Base-by-base conservation (phyloP, 192 early-diverging fungal genomes). In the Coemansia sp. region DNA sequence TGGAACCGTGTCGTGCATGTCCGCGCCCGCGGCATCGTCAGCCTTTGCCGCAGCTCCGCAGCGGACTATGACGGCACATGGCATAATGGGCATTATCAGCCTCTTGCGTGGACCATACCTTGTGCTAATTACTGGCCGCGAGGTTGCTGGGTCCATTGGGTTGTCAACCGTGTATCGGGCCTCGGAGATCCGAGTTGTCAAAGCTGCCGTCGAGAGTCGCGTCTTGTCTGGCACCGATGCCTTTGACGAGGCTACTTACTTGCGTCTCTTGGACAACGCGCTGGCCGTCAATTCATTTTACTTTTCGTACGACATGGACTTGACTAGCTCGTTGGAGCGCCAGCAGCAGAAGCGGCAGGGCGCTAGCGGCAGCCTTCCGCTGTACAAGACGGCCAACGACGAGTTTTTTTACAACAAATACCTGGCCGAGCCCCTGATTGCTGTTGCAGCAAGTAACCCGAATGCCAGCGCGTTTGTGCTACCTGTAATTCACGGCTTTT, bases 401-500 rank as follows among this genome's bases (percentile, higher is more conserved):
- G 85, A 94, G 51, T 99, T 97, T 78, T 97, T 95, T 73, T 99
- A 90, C 93, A 99, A 98, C 83, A 83, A 76, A 28, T 84, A 87
- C 45, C 73, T 94, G 20, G 77, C 85, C 31, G 69, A 86, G 57
- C 84, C 88, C 51, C 77, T 97, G 28, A 93, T 93, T 60, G 82
- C 84, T 18, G 83, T 74, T 53, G 82, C 74, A 13, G 50, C 46
- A 33, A 39, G 42, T 60, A 38, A 26, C 31, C 28, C 16, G 20
- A 37, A 37, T 9, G 59, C 91, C 24, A 82, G 85, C 65, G 85
- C 83, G 57, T 99, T 92, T 83, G 92, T 97, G 48, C 74, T 96
- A 45, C 97, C 95, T 9, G 75, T 99, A 28, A 88, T 96, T 42
- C 91, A 92, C 70, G 97, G 96, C 55, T 98, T 94, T 71, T 83